Evolutionary conservation across 768 basidiomycete genomes (phyloP), one percentile per base, ranked within the genome.

Genomic region (Lentinula sp.): DNA sequence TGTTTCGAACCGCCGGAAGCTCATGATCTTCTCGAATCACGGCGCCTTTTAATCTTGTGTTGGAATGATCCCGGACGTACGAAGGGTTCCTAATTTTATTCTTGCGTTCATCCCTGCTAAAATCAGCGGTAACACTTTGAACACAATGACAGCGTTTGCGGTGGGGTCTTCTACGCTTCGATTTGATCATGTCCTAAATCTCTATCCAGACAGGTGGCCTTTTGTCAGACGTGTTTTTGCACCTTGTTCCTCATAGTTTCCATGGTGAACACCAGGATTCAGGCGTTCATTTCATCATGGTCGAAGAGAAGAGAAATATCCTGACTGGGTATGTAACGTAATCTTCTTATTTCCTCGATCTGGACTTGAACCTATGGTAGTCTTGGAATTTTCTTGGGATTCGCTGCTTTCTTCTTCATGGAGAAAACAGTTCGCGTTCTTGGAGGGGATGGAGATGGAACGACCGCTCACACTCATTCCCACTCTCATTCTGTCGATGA

Each of bases 141-240:
- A 95, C 68, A 93, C 91, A 12, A 95, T 95, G 93, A 95, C 93
- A 37, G 91, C 93, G 6, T 95, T 95, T 71, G 93, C 93, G 62
- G 90, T 91, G 71, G 71, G 88, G 71, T 42, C 37, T 28, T 32
- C 18, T 57, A 12, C 16, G 33, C 20, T 39, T 55, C 10, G 36
- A 55, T 37, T 43, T 13, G 39, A 58, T 67, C 54, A 64, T 66
- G 41, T 58, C 51, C 66, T 66, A 57, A 67, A 53, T 66, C 52
- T 63, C 35, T 56, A 52, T 62, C 52, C 66, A 92, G 84, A 95
- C 93, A 9, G 94, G 94, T 36, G 94, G 94, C 33, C 81, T 97
- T 32, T 83, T 97, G 42, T 95, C 93, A 4, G 94, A 97, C 71
- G 93, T 95, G 45, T 94, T 95, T 73, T 76, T 97, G 54, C 93